Evolutionary conservation across 2,329 filamentous ascomycete genomes (phyloP), one percentile per base, ranked within the genome.

Genomic region (Arachnopeziza araneosa): DNA sequence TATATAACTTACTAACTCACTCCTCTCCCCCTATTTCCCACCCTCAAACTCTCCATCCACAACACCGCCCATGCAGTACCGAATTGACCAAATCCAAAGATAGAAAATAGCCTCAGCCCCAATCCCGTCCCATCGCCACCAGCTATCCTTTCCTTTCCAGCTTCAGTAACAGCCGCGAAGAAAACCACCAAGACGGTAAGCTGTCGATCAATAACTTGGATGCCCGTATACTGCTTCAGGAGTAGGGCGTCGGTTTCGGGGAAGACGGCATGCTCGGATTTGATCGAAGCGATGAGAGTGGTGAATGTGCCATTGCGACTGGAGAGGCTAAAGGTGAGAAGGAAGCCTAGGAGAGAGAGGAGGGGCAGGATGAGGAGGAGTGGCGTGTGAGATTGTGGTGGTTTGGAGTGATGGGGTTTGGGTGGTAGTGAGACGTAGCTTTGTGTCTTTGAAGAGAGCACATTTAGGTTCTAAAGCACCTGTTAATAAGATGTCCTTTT

Each of bases 31-130:
- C 71, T 66, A 66, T 80, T 80, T 0, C 78, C 78, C 21, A 66
- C 67, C 50, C 79, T 71, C 69, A 78, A 73, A 12, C 76, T 71
- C 63, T 81, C 79, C 58, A 80, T 69, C 1, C 73, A 69, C 24
- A 81, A 59, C 36, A 72, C 56, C 9, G 65, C 64, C 67, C 69
- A 70, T 1, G 57, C 66, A 2, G 63, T 69, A 2, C 68, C 68
- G 49, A 70, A 68, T 51, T 72, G 70, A 4, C 69, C 69, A 10
- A 64, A 52, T 7, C 65, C 66, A 52, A 64, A 66, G 4, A 67
- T 49, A 17, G 60, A 51, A 52, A 69, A 69, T 9, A 70, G 51
- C 12, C 49, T 58, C n/a, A 70, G 54, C n/a, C 52, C 55, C 24
- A 56, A 30, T 30, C 26, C 26, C 26, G 9, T 9, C 26, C 9